Conservation (phyloP, 2,329 filamentous ascomycete species). For the Parascedosporium putredinis region DNA sequence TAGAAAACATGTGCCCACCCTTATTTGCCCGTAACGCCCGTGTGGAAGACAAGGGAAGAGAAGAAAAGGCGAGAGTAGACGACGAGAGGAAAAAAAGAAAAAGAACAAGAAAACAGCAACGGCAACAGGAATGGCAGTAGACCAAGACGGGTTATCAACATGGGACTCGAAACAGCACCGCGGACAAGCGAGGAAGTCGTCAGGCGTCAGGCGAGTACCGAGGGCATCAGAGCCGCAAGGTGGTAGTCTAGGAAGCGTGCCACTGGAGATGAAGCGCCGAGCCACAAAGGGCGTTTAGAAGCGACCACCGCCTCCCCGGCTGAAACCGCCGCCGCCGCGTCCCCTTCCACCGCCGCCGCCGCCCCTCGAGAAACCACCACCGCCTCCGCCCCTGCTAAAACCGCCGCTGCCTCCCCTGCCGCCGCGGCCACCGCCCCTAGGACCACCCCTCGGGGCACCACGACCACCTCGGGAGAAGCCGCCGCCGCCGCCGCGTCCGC, state of each 20-base stretch:
- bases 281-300: too few species aligned
- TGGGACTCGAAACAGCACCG: not conserved
- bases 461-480: slow-evolving; percentile 28
- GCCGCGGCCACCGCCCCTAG: slow-evolving; percentile 27
- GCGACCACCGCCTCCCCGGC: slow-evolving; percentile 6
- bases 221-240: too few species aligned
- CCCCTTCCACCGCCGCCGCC: slow-evolving; percentile 9
- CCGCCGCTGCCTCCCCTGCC: slow-evolving; percentile 20
- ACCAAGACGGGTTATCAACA: not conserved
- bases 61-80: too few species aligned
- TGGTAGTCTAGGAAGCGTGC: too few species aligned
- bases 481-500: slow-evolving; percentile 23
- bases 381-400: slow-evolving; percentile 17
- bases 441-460: slow-evolving; percentile 25
- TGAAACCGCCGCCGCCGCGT: slow-evolving; percentile 6
- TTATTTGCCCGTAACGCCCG: slow-evolving; percentile 6
- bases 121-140: not conserved
- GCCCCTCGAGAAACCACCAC: slow-evolving; percentile 22
- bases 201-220: too few species aligned
- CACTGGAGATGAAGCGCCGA: too few species aligned
- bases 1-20: slow-evolving; percentile 6
- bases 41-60: not conserved
- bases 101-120: slow-evolving; percentile 3
- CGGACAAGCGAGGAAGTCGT: too few species aligned
- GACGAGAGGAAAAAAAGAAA: too few species aligned